These are phyloP conservation scores for Agastache rugosa DNA, from an alignment of 257 asterid species.

Conservation along the genomic window DNA sequence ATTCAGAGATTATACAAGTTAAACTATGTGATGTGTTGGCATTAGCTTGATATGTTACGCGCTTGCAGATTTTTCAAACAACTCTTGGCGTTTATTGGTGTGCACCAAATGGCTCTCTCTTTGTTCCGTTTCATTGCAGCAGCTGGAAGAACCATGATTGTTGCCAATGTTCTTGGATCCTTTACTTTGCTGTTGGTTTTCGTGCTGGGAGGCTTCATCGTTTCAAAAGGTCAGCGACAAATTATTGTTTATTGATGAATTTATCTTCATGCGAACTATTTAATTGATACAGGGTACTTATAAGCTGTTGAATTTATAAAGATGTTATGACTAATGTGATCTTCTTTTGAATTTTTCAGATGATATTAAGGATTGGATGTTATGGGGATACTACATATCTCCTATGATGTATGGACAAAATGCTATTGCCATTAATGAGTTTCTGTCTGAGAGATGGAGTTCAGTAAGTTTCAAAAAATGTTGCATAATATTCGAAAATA, in stretches of 20 bases:
- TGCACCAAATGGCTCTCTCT: constrained; percentile 84
- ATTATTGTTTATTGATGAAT: not conserved
- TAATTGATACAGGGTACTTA: too few species aligned
- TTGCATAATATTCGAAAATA: not conserved
- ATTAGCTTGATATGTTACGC: not conserved
- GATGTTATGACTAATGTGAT: not conserved
- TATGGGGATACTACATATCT: constrained; percentile 89
- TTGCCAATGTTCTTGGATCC: constrained; percentile 74
- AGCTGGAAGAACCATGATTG: constrained; percentile 70
- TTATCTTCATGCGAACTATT: not conserved
- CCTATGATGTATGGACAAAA: constrained; percentile 96
- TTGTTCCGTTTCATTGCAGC: constrained; percentile 85
- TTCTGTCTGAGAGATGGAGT: constrained; percentile 84
- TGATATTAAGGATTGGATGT: constrained; percentile 80
- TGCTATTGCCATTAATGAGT: constrained; percentile 87
- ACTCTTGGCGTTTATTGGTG: constrained; percentile 68
- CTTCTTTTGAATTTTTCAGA: constrained; percentile 46
- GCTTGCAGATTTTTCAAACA: constrained; percentile 73
- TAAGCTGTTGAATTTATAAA: too few species aligned
- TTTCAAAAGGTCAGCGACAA: constrained; percentile 58
- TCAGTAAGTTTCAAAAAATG: constrained; percentile 4
- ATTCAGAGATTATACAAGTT: not conserved
- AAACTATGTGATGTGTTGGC: not conserved
- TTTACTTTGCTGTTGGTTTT: constrained; percentile 70
- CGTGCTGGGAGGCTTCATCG: constrained; percentile 79